Evolutionary conservation across 805 yeast species (phyloP), one percentile per base, ranked within the genome.

Genomic region (Sugiyamaella boreocaroliniensis): DNA sequence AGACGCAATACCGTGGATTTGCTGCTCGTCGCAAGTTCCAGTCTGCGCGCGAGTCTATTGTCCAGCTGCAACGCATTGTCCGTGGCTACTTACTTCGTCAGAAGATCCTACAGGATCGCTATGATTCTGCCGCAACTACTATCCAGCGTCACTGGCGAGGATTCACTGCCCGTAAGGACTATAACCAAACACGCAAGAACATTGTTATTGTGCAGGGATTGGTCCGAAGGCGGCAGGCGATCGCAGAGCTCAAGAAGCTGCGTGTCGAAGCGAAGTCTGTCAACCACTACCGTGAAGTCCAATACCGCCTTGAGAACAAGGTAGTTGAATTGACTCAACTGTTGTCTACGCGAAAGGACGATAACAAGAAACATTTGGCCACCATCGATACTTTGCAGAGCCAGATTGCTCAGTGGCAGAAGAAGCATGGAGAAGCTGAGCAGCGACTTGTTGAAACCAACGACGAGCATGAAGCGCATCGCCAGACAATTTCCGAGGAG

Each of bases 261-360:
- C 86, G 81, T 66, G 77, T 77, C n/a, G 98, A 93, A 58, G 96
- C 97, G 29, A 88, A 88, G 67, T 88, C 96, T 14, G 95, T 89
- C 45, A 84, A 85, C 66, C 95, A 85, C 65, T 78, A 88, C 73
- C 82, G 88, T 69, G 96, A 92, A 68, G 95, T 88, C 41, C 89
- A 95, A 63, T 93, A 89, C 71, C 82, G 86, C 67, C 78, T 95
- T 63, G 99, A 93, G 70, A 93, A 93, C 71, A 93, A 95, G 76
- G 97, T 95, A n/a, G 89, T 93, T 59, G 95, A 90, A 69, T 79
- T 93, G 61, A 92, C 97, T 2, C 95, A 92, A 64, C 79, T 85
- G 11, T 75, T 92, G 55, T 81, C 96, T 0, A 71, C 82, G 40
- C 86, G 88, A 67, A 83, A 86, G 22, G 86, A 81, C 59, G 97